These are phyloP conservation scores for Saturnispora galanensis DNA, from an alignment of 805 yeast genomes.

Conservation along the genomic window DNA sequence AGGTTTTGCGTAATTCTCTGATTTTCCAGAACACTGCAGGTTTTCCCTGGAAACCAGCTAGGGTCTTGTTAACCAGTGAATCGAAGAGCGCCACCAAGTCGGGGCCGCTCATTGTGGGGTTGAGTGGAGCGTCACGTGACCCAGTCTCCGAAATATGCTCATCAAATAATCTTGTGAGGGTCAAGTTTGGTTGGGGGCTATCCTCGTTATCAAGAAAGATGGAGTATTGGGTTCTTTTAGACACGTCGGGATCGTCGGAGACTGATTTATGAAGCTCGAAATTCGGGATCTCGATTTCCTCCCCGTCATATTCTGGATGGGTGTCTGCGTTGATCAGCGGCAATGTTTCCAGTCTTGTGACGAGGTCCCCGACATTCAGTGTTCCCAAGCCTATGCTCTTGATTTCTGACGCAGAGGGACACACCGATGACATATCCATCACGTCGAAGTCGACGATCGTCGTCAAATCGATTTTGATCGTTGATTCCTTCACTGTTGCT, in stretches of 20 bases:
- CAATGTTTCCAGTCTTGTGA: neutral
- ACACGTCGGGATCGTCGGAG: neutral
- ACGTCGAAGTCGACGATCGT: too few species aligned
- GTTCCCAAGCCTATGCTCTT: slow-evolving; percentile 27
- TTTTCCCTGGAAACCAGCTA: neutral
- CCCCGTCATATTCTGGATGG: slow-evolving; percentile 19
- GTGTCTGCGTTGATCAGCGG: slow-evolving; percentile 5
- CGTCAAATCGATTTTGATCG: too few species aligned
- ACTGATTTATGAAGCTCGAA: neutral
- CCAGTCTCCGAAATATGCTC: slow-evolving; percentile 20
- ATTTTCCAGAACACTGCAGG: slow-evolving; percentile 3
- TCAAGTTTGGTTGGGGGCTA: slow-evolving; percentile 22
- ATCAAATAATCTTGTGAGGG: slow-evolving; percentile 26
- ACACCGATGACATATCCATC: slow-evolving; percentile 28
- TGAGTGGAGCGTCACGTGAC: neutral
- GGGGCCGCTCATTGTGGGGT: too few species aligned
- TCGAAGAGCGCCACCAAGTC: neutral
- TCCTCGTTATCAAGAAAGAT: slow-evolving; percentile 23
- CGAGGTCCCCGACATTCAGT: slow-evolving; percentile 17
- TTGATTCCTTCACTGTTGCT: too few species aligned
- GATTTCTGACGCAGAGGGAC: slow-evolving; percentile 63
- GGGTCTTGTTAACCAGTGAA: neutral
- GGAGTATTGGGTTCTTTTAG: slow-evolving; percentile 25
- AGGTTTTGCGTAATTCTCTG: neutral
- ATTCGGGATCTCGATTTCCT: slow-evolving; percentile 14